phyloP scores from a whole-genome alignment of 176 grass and related monocot species.

The Triticum monococcum region DNA sequence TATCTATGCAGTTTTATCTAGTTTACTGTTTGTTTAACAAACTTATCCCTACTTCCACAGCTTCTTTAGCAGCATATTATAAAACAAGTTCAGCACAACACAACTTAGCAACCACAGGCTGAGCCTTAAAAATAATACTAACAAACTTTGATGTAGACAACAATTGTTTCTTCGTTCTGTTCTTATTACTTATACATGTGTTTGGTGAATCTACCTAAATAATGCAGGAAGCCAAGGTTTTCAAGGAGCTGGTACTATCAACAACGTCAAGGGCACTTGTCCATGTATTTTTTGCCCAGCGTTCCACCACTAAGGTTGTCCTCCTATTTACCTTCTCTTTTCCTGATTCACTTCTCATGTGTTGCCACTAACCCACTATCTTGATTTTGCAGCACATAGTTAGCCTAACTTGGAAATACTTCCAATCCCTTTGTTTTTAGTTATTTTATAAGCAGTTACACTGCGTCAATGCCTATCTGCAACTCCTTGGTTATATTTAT shows the following conservation, averaged over 20 bases:
- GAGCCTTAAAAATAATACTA: not conserved
- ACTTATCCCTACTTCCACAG: not conserved
- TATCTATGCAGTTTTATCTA: not conserved
- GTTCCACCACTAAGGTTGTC: slow-evolving; percentile 80
- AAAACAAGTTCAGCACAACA: not conserved
- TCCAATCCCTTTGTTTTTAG: slow-evolving; percentile 11
- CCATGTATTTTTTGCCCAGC: slow-evolving; percentile 85
- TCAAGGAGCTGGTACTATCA: slow-evolving; percentile 78
- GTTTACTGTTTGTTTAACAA: not conserved
- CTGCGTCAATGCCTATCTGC: not conserved
- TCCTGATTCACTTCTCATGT: slow-evolving; percentile 22
- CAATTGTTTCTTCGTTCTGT: not conserved
- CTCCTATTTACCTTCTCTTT: slow-evolving; percentile 13
- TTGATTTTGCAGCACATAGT: not conserved
- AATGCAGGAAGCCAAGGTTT: slow-evolving; percentile 82
- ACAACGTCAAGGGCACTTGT: slow-evolving; percentile 83
- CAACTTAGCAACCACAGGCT: not conserved
- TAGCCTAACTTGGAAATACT: not conserved
- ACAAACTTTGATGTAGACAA: not conserved
- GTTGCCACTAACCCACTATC: not conserved
- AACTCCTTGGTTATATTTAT: not conserved
- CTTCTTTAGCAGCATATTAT: not conserved
- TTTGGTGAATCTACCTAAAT: slow-evolving; percentile 12
- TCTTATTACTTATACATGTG: not conserved
- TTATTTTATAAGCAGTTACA: not conserved